phyloP scores from a whole-genome alignment of 202 grass and related monocot genomes.

The Cymbopogon flexuosus region DNA sequence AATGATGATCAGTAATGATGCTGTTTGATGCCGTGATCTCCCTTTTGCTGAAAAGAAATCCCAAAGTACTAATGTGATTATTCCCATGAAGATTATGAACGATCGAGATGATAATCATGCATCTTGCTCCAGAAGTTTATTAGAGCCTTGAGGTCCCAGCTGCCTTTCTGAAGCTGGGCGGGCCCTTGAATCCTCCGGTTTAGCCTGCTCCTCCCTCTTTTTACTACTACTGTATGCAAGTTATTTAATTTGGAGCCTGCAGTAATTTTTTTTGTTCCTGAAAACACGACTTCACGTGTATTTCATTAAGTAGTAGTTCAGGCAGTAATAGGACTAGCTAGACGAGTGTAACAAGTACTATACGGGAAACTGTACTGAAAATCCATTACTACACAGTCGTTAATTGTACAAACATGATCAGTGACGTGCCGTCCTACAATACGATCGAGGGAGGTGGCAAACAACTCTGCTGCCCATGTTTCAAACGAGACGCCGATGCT shows the following conservation, averaged over 20 bases:
- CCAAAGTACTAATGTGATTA: background rate
- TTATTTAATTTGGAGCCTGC: too few relatives aligned
- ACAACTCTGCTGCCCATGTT: too few relatives aligned
- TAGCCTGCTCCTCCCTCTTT: background rate
- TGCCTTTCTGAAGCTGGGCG: background rate
- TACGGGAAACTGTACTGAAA: too few relatives aligned
- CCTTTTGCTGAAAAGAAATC: slow-evolving; percentile 3
- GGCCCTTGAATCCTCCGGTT: background rate
- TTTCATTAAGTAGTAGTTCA: too few relatives aligned
- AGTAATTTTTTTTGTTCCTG: too few relatives aligned
- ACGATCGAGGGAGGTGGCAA: background rate
- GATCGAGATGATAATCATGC: background rate
- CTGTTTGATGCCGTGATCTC: background rate
- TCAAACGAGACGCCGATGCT: background rate
- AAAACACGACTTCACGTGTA: too few relatives aligned
- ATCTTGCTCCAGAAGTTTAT: background rate
- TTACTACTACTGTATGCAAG: too few relatives aligned
- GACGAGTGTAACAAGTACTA: too few relatives aligned
- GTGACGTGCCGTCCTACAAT: background rate
- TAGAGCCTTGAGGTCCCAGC: background rate
- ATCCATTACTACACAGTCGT: too few relatives aligned
- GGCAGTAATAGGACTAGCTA: too few relatives aligned
- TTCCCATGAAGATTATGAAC: background rate
- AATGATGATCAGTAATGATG: background rate
- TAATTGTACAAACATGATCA: too few relatives aligned